Evolutionary conservation across 768 basidiomycete genomes (phyloP).

Genomic region (Lactarius tabidus): DNA sequence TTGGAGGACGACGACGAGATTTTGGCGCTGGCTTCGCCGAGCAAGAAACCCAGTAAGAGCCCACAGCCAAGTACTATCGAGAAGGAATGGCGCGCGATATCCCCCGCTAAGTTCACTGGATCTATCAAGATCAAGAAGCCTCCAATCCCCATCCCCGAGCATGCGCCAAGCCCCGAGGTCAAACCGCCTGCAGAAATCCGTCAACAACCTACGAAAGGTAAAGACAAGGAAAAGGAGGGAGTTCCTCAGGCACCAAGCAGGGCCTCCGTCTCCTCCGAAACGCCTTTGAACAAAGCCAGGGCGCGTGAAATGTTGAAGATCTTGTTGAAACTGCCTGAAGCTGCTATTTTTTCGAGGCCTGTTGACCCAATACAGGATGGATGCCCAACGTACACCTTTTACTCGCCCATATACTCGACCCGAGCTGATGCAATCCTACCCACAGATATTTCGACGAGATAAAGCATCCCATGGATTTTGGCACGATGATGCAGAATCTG

Average conservation of each 20-base stretch:
- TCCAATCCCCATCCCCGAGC: slow-evolving; percentile 6
- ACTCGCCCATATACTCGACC: background rate
- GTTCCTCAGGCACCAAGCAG: slow-evolving; percentile 32
- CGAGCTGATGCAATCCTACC: slow-evolving; percentile 15
- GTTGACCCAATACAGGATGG: slow-evolving; percentile 81
- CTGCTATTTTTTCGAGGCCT: slow-evolving; percentile 69
- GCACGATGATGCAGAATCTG: slow-evolving; percentile 71
- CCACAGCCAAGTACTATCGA: slow-evolving; percentile 26
- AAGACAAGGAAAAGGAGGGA: slow-evolving; percentile 62
- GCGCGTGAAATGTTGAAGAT: slow-evolving; percentile 66
- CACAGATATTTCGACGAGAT: slow-evolving; percentile 90
- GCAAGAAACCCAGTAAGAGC: slow-evolving; percentile 47
- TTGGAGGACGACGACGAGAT: slow-evolving; percentile 56
- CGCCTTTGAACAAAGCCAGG: slow-evolving; percentile 77
- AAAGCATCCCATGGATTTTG: slow-evolving; percentile 88
- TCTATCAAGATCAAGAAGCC: slow-evolving; percentile 25
- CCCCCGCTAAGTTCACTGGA: slow-evolving; percentile 15
- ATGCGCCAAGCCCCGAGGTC: slow-evolving; percentile 4
- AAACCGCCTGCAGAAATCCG: slow-evolving; percentile 30
- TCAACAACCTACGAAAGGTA: slow-evolving; percentile 42
- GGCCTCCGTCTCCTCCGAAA: slow-evolving; percentile 35
- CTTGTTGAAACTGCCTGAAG: slow-evolving; percentile 60
- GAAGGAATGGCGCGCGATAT: slow-evolving; percentile 16
- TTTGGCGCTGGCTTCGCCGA: slow-evolving; percentile 55
- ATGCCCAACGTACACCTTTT: slow-evolving; percentile 76